These are phyloP conservation scores for Rhododendron ovatum DNA, from an alignment of 148 eudicot genomes.

Conservation along the genomic window DNA sequence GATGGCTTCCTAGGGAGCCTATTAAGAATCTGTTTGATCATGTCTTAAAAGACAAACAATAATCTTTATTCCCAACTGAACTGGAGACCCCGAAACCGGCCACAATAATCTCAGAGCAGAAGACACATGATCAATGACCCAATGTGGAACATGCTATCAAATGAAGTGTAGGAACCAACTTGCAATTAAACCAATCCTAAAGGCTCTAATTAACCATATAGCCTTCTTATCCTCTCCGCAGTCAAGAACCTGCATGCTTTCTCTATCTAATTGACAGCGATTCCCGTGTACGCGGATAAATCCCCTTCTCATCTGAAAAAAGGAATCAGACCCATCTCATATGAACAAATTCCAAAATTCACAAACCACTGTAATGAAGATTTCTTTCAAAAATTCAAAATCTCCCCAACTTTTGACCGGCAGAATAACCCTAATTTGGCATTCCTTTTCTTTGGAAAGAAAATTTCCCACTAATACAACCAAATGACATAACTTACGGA, in stretches of 20 bases:
- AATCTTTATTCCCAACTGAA: conserved; percentile 3
- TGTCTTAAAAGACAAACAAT: conserved; percentile 28
- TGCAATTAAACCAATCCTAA: background rate
- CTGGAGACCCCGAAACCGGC: conserved; percentile 2
- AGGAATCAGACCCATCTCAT: background rate
- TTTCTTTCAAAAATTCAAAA: background rate
- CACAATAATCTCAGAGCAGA: conserved; percentile 6
- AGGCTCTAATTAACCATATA: conserved; percentile 8
- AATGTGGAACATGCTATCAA: background rate
- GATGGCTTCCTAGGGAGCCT: conserved; percentile 82
- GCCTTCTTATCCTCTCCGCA: conserved; percentile 13
- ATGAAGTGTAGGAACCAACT: conserved; percentile 9
- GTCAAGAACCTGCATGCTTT: background rate
- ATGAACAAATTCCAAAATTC: background rate
- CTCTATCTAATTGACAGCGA: background rate
- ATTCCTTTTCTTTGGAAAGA: background rate
- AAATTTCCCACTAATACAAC: background rate
- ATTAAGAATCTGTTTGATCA: conserved; percentile 74
- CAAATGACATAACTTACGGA: background rate
- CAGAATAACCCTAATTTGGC: background rate
- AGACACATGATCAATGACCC: background rate
- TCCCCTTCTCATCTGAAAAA: conserved; percentile 6
- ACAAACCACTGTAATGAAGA: background rate
- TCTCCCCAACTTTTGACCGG: background rate
- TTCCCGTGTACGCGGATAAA: conserved; percentile 1